phyloP scores from a whole-genome alignment of 2,329 filamentous ascomycete genomes.

The Fusarium caatingaense region DNA sequence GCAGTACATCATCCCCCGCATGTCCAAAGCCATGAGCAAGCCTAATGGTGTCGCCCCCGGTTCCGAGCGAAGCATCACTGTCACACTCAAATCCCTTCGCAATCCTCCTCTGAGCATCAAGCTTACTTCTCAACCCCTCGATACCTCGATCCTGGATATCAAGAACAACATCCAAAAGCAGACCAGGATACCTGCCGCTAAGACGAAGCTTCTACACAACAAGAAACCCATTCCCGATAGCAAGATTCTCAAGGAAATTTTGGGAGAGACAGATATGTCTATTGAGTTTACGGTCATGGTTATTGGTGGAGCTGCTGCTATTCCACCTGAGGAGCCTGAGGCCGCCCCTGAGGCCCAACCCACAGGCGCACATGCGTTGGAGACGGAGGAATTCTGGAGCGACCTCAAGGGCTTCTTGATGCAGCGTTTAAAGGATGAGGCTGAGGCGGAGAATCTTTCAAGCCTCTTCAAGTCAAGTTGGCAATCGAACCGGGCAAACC shows the following conservation, averaged over 20 bases:
- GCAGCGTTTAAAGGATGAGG: constrained; percentile 80
- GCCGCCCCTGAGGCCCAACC: constrained; percentile 43
- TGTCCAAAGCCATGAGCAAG: constrained; percentile 67
- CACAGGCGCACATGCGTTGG: constrained; percentile 70
- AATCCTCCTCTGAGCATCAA: constrained; percentile 77
- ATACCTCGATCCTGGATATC: constrained; percentile 81
- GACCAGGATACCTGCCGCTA: constrained; percentile 74
- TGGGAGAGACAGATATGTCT: constrained; percentile 61
- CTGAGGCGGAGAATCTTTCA: constrained; percentile 71
- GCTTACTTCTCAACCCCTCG: constrained; percentile 70
- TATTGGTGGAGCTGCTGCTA: constrained; percentile 73
- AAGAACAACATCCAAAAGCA: constrained; percentile 75
- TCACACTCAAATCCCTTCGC: constrained; percentile 80
- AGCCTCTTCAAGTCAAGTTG: constrained; percentile 78
- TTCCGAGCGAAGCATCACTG: constrained; percentile 63
- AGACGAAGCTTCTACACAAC: constrained; percentile 86
- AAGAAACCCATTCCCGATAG: constrained; percentile 86
- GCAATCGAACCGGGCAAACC: constrained; percentile 60
- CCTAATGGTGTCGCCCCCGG: constrained; percentile 62
- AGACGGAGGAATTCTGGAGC: constrained; percentile 83
- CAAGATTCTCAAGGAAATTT: constrained; percentile 80
- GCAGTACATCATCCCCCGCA: constrained; percentile 78
- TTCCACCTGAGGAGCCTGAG: constrained; percentile 55
- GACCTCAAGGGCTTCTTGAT: constrained; percentile 85
- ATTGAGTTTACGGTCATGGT: constrained; percentile 91